Conservation (phyloP, 805 yeast species). For the Jamesozyma hellenica region DNA sequence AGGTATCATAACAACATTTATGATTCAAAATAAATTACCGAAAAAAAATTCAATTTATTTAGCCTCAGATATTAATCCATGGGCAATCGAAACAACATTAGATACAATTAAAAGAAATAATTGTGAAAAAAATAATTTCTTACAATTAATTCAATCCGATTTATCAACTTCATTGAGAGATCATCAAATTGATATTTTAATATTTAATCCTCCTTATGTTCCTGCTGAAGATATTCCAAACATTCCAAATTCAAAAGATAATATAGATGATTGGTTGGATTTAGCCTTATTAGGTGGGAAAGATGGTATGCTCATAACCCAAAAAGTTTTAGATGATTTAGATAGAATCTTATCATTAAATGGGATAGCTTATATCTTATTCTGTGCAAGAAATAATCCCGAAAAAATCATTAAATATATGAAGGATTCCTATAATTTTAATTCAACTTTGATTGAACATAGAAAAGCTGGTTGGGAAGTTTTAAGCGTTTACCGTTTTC, state of each 20-base stretch:
- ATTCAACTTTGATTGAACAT: conserved; percentile 39
- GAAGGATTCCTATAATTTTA: conserved; percentile 38
- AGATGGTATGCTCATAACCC: conserved; percentile 84
- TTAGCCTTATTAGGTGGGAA: conserved; percentile 83
- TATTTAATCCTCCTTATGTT: conserved; percentile 95
- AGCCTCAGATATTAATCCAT: conserved; percentile 74
- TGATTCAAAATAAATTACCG: conserved; percentile 47
- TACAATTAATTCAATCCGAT: conserved; percentile 49
- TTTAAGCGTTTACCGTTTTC: conserved; percentile 61
- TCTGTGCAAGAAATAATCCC: conserved; percentile 87
- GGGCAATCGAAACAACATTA: conserved; percentile 51
- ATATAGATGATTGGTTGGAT: conserved; percentile 67
- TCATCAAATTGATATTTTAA: conserved; percentile 51
- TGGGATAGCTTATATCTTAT: conserved; percentile 81
- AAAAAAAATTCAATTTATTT: conserved; percentile 34
- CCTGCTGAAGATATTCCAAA: conserved; percentile 73
- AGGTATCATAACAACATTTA: conserved; percentile 76
- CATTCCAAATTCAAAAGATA: conserved; percentile 36
- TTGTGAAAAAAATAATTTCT: conserved; percentile 14
- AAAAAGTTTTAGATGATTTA: conserved; percentile 46
- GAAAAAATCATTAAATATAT: conserved; percentile 43
- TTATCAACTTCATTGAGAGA: conserved; percentile 42
- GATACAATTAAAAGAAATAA: conserved; percentile 35
- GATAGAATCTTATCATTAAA: conserved; percentile 39
- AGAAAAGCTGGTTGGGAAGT: conserved; percentile 97